Percentiles rank a stretch among this genome's conserved stretches.
phyloP scores from a whole-genome alignment of 2,329 filamentous ascomycete genomes.

The Penicillium sp. region DNA sequence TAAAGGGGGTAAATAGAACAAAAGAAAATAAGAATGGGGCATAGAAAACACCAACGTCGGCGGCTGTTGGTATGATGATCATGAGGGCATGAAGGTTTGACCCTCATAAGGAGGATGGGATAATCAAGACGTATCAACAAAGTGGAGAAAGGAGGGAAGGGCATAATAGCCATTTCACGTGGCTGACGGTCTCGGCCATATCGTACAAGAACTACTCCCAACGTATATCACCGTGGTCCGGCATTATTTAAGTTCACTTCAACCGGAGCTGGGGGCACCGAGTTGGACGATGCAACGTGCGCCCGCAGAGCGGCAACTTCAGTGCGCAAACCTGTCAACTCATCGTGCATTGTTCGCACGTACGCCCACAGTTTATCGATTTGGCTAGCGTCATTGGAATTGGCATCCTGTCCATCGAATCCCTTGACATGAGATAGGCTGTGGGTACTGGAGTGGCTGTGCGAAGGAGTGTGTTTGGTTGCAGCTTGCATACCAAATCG shows the following conservation, averaged over 20 bases:
- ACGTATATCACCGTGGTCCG: constrained; percentile 10
- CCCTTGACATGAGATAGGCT: constrained; percentile 29
- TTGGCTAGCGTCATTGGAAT: constrained; percentile 24
- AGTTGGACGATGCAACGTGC: constrained; percentile 37
- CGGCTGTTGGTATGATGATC: constrained; percentile 17
- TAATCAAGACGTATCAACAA: constrained; percentile 20
- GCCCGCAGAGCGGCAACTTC: constrained; percentile 43
- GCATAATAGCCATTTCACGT: neutral
- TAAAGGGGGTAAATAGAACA: neutral
- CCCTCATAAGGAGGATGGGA: constrained; percentile 1
- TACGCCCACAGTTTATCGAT: constrained; percentile 44
- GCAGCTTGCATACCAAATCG: constrained; percentile 43
- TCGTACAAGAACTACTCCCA: constrained; percentile 18
- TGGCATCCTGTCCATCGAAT: constrained; percentile 25
- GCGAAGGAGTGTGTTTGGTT: constrained; percentile 36
- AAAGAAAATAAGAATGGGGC: constrained; percentile 3
- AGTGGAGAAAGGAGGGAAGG: constrained; percentile 5
- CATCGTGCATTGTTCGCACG: constrained; percentile 43
- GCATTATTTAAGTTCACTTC: constrained; percentile 19
- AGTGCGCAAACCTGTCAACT: constrained; percentile 40
- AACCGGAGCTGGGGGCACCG: constrained; percentile 16
- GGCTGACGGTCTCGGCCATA: constrained; percentile 11
- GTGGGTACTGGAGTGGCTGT: constrained; percentile 38
- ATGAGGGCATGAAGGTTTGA: constrained; percentile 18
- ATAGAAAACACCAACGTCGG: constrained; percentile 17